phyloP scores from a whole-genome alignment of 148 eudicot species.

The Chenopodium album region DNA sequence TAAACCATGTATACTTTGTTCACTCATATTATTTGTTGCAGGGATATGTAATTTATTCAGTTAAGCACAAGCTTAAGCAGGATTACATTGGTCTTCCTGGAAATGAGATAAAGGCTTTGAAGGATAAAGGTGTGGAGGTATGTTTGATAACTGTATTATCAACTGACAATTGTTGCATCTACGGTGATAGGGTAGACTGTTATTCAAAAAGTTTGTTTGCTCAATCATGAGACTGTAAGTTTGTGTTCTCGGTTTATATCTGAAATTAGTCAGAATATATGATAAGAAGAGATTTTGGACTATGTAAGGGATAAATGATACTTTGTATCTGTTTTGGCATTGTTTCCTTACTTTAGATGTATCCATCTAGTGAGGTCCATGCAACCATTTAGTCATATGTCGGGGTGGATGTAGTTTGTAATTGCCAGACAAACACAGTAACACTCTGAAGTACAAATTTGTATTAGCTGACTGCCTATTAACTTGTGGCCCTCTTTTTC shows the following conservation, averaged over 20 bases:
- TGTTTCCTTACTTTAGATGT: neutral
- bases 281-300: neutral
- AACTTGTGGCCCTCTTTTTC: no score
- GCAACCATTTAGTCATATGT: neutral
- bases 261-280: neutral
- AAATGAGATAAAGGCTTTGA: constrained; percentile 70
- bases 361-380: neutral
- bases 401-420: neutral
- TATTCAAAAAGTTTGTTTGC: neutral
- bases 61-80: constrained; percentile 75
- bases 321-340: neutral
- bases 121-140: constrained; percentile 81
- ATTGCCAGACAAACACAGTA: neutral
- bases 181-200: neutral
- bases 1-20: neutral
- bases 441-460: neutral
- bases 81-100: constrained; percentile 74
- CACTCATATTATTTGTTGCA: constrained; percentile 30
- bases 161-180: neutral
- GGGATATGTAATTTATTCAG: constrained; percentile 83
- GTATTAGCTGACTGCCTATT: no score
- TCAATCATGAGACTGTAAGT: neutral
- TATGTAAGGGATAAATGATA: neutral
- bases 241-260: neutral
- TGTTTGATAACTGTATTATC: constrained; percentile 23